Conservation (phyloP, 305 asterid genomes). For the Fraxinus platypoda region DNA sequence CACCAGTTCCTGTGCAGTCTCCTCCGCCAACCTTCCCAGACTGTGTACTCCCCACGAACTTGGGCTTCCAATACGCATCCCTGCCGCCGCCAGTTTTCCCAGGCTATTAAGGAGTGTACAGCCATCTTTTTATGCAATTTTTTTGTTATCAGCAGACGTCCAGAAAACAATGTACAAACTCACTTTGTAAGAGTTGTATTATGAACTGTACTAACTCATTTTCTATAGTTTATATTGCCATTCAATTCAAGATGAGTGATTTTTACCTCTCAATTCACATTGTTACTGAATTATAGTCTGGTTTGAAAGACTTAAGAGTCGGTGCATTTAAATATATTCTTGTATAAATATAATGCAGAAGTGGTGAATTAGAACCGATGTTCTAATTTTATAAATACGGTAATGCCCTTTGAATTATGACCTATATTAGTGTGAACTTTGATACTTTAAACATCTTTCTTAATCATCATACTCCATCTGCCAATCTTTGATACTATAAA, state of each 20-base stretch:
- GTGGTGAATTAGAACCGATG: neutral
- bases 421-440: neutral
- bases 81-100: neutral
- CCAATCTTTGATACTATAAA: neutral
- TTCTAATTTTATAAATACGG: neutral
- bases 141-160: neutral
- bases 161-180: neutral
- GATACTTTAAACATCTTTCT: neutral
- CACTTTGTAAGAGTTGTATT: neutral
- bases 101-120: neutral
- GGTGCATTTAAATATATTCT: neutral
- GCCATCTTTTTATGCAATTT: neutral
- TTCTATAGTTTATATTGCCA: neutral
- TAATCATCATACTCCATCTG: neutral
- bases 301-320: neutral
- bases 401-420: neutral
- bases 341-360: neutral
- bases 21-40: neutral
- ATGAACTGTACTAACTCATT: neutral
- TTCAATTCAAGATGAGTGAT: neutral
- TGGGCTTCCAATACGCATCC: conserved; percentile 3
- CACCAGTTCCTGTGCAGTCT: neutral
- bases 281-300: neutral
- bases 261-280: neutral
- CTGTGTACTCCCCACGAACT: neutral